A percentile compares a stretch with the other conserved stretches of the same genome.
These are phyloP conservation scores for Chytriomyces sp. DNA, from an alignment of 192 early-diverging fungal genomes.

Conservation along the genomic window DNA sequence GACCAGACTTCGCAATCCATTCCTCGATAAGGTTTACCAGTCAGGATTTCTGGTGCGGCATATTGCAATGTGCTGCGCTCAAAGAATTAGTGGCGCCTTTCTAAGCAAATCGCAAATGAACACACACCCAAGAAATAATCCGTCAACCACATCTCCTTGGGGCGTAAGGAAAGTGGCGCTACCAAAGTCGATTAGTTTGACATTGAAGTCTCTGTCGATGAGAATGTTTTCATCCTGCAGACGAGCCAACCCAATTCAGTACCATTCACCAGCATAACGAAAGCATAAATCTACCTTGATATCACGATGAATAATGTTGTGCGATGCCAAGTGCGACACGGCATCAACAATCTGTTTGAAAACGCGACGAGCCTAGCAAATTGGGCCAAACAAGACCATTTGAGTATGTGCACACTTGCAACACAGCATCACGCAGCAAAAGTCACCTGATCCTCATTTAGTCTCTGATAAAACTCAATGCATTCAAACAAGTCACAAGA, in stretches of 20 bases:
- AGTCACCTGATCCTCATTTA: conserved; percentile 57
- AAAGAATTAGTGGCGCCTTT: not conserved
- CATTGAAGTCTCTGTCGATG: conserved; percentile 49
- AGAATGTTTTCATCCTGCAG: conserved; percentile 49
- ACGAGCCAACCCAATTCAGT: not conserved
- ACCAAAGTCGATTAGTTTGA: conserved; percentile 74
- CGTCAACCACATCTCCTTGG: conserved; percentile 32
- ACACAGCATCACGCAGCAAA: not conserved
- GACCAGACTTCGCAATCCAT: conserved; percentile 65
- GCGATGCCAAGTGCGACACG: conserved; percentile 65
- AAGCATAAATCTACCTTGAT: conserved; percentile 71
- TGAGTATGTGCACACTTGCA: not conserved
- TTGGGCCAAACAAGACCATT: not conserved
- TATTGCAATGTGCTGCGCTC: conserved; percentile 50
- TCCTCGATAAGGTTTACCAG: conserved; percentile 54
- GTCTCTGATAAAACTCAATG: conserved; percentile 69
- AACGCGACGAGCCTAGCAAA: conserved; percentile 61
- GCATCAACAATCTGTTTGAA: conserved; percentile 73
- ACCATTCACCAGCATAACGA: not conserved
- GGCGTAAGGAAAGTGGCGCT: conserved; percentile 50
- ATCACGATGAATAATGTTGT: conserved; percentile 76
- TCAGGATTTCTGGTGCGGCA: conserved; percentile 62
- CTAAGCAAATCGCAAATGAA: conserved; percentile 8
- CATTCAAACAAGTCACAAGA: conserved; percentile 73
- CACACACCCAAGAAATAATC: conserved; percentile 57